phyloP scores from a whole-genome alignment of 2,329 filamentous ascomycete genomes.

The Botrytis aclada region DNA sequence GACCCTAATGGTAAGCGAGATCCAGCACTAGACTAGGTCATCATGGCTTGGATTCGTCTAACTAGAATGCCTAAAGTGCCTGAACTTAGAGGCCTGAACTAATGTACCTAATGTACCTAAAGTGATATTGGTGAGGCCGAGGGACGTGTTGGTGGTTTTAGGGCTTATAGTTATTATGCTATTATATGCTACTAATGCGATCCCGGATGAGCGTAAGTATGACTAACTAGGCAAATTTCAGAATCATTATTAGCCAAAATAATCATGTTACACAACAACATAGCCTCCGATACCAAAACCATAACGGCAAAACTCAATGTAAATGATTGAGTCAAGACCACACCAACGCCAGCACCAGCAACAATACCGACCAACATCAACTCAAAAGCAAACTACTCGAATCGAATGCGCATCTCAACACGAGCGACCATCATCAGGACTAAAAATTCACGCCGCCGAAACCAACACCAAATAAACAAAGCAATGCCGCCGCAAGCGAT shows the following conservation, averaged over 20 bases:
- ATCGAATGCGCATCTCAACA: neutral
- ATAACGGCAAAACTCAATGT: neutral
- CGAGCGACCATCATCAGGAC: neutral
- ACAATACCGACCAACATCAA: neutral
- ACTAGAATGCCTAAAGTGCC: neutral
- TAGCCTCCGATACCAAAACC: neutral
- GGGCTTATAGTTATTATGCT: conserved; percentile 3
- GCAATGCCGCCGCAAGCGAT: neutral
- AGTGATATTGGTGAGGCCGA: neutral
- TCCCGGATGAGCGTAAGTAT: neutral
- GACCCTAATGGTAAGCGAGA: conserved; percentile 6
- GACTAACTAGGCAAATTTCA: neutral
- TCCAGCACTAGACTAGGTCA: neutral
- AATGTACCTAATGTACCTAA: neutral
- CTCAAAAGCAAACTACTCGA: neutral
- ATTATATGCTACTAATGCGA: neutral
- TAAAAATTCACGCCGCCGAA: neutral
- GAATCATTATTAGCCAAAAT: neutral
- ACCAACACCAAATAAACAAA: neutral
- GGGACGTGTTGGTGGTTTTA: conserved; percentile 3
- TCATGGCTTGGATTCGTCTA: neutral
- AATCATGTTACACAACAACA: neutral
- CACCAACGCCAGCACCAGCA: neutral
- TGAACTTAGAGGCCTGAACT: neutral
- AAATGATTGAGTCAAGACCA: neutral